Evolutionary conservation across 2,329 filamentous ascomycete species (phyloP), one percentile per base, ranked within the genome.

Genomic region (Trichoderma guizhouense): DNA sequence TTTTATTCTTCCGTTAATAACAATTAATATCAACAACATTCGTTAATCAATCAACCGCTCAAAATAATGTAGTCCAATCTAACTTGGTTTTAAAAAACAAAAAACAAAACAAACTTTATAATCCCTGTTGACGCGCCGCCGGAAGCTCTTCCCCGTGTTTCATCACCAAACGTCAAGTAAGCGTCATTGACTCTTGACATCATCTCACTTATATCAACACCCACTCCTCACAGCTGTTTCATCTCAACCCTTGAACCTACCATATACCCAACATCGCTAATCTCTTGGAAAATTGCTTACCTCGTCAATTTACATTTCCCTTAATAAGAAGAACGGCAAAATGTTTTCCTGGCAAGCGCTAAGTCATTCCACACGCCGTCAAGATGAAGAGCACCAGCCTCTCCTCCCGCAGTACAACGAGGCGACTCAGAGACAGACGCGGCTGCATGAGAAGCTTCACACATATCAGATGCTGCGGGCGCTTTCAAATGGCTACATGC

Each of bases 401-500:
- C 86, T 97, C 71, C 89, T 97, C 63, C 93, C 94, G 72, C 91
- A 90, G 77, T 96, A 96, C 85, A 92, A 97, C 81, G 93, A 97
- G 81, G 93, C 96, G 77, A 97, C 95, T 1, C 83, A 86, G 36
- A 84, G 95, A 69, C 93, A 97, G 86, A 87, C 90, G 62, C 86
- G 90, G 77, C 87, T 97, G 72, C 93, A 95, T 78, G 90, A 95
- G 81, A 98, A 97, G 85, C 88, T 98, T 73, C 95, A 97, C 82
- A 91, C 91, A 30, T 98, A 97, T 79, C 94, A 97, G 85, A 97
- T 97, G 92, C 80, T 94, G 32, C 89, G 93, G 68, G 95, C 95
- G 69, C 81, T 98, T 11, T 88, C 89, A 1, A 89, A 93, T 77
- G 95, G 95, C 7, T 98, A 91, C 82, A 95, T 98, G 92, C 95